Evolutionary conservation across 345 rosid genomes (phyloP).

Genomic region (Erysimum cheiranthoides): DNA sequence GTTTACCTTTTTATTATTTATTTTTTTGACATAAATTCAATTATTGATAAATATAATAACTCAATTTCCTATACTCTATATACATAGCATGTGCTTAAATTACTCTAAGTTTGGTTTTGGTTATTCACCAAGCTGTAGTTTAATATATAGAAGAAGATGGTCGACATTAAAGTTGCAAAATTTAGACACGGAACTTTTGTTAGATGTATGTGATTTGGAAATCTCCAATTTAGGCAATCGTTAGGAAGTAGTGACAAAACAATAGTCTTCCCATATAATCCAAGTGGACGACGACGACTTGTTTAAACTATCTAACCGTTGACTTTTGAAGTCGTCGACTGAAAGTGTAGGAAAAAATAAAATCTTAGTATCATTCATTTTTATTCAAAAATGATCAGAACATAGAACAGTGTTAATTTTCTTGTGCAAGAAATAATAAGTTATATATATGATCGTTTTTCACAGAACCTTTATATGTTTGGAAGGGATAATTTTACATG

Average conservation of each 20-base stretch:
- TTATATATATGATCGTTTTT: no score
- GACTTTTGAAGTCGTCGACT: constrained; percentile 36
- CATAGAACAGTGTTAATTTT: not conserved
- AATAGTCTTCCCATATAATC: not conserved
- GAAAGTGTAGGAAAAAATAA: constrained; percentile 7
- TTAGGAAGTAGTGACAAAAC: constrained; percentile 21
- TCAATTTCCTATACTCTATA: no score
- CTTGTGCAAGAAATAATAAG: no score
- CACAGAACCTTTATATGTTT: no score
- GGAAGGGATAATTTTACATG: not conserved
- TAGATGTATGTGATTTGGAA: not conserved
- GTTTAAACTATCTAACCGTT: constrained; percentile 4
- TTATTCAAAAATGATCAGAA: no score
- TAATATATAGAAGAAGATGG: constrained; percentile 11
- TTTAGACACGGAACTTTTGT: not conserved
- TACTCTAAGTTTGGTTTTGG: not conserved
- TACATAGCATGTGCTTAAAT: no score
- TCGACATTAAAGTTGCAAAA: constrained; percentile 11
- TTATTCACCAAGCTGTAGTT: constrained; percentile 1
- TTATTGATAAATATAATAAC: no score
- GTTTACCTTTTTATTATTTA: no score
- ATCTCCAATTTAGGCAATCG: not conserved
- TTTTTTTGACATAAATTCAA: no score
- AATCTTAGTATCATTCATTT: not conserved
- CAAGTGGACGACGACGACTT: constrained; percentile 9